Conservation (phyloP, 2,329 filamentous ascomycete species). For the Rhynchosporium secalis region DNA sequence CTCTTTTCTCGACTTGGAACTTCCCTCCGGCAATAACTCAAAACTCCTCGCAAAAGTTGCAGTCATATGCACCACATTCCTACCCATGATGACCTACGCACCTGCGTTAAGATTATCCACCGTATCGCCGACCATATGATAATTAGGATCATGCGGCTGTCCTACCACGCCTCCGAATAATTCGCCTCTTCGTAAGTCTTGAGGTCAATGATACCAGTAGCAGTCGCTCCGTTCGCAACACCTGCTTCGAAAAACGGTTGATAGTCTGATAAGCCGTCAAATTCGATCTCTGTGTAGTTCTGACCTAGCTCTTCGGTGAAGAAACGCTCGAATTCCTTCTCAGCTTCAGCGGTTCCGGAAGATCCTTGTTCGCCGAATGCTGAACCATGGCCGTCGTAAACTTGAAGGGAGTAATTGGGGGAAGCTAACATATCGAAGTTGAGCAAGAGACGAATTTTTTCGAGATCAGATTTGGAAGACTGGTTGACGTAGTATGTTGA, state of each 20-base stretch:
- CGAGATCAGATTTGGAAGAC: slow-evolving; percentile 54
- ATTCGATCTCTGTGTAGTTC: slow-evolving; percentile 20
- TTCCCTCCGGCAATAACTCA: slow-evolving; percentile 15
- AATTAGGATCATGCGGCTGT: slow-evolving; percentile 51
- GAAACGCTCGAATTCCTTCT: slow-evolving; percentile 25
- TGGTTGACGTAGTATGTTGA: slow-evolving; percentile 60
- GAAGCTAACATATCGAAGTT: slow-evolving; percentile 49
- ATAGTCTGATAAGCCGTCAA: slow-evolving; percentile 74
- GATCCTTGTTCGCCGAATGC: slow-evolving; percentile 62
- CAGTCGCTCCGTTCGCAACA: slow-evolving; percentile 72
- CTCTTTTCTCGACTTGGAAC: neutral
- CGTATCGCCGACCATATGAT: slow-evolving; percentile 31
- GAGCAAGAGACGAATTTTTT: slow-evolving; percentile 65
- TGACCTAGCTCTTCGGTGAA: slow-evolving; percentile 22
- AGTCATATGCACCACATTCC: slow-evolving; percentile 43
- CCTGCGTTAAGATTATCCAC: slow-evolving; percentile 56
- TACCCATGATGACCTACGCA: slow-evolving; percentile 61
- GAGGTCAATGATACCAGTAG: slow-evolving; percentile 72
- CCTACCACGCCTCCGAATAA: slow-evolving; percentile 69
- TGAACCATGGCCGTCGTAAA: slow-evolving; percentile 70
- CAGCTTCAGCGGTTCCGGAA: slow-evolving; percentile 51
- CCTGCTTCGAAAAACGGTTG: slow-evolving; percentile 70
- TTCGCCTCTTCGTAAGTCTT: slow-evolving; percentile 67
- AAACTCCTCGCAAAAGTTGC: slow-evolving; percentile 27
- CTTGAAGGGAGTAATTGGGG: slow-evolving; percentile 63